Conservation (phyloP, 2,329 filamentous ascomycete genomes). For the Rutstroemia sp. region DNA sequence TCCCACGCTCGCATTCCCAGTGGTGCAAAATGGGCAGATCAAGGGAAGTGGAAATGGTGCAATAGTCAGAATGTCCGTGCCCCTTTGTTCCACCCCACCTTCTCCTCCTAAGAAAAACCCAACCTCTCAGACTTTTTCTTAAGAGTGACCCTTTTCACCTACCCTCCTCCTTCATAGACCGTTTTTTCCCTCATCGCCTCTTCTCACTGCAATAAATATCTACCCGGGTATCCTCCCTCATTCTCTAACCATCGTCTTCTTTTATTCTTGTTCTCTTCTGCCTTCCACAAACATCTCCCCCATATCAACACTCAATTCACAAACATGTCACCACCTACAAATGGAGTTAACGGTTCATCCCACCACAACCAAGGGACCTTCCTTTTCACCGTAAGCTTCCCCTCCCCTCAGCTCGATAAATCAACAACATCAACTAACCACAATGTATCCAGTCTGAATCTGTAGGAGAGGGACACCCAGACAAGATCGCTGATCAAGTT, state of each 20-base stretch:
- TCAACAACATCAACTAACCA: conserved; percentile 12
- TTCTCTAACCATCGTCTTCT: not conserved
- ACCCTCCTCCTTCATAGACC: not conserved
- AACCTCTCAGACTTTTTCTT: conserved; percentile 8
- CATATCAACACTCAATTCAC: conserved; percentile 53
- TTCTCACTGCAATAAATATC: conserved; percentile 33
- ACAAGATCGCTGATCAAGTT: conserved; percentile 98
- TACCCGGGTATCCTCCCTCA: conserved; percentile 51
- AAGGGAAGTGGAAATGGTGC: no score
- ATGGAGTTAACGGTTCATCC: conserved; percentile 31
- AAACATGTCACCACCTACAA: conserved; percentile 49
- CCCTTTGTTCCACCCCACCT: conserved; percentile 9
- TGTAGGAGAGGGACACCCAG: conserved; percentile 84
- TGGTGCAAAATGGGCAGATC: no score
- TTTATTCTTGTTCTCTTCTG: conserved; percentile 36
- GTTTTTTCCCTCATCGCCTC: conserved; percentile 30
- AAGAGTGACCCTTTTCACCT: not conserved
- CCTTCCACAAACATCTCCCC: conserved; percentile 42
- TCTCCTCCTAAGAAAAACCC: not conserved
- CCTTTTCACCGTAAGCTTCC: conserved; percentile 64
- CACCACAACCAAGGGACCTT: conserved; percentile 62
- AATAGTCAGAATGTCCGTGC: not conserved
- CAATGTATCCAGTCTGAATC: conserved; percentile 59
- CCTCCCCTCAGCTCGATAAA: not conserved
- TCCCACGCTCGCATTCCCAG: no score